Base-by-base conservation (phyloP, 805 yeast genomes). In the Saturnispora sanitii region DNA sequence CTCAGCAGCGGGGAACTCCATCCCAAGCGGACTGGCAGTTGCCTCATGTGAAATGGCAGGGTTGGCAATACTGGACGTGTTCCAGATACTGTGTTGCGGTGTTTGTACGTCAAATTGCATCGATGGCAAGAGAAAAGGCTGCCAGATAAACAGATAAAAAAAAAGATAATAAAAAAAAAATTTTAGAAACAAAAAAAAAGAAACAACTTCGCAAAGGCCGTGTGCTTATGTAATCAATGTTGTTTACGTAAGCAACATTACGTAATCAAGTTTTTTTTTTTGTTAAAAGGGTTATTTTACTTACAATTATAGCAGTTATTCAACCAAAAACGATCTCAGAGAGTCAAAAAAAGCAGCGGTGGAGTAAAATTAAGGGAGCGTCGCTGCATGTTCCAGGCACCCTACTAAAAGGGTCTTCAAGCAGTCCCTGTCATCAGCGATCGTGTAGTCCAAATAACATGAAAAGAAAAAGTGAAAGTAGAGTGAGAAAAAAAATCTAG, bases 401-500 rank as follows among this genome's bases (percentile, higher is more conserved):
- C 42, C 42, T 39, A 39, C 42, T 33, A 12, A 39, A 39, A 39
- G 42, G 42, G 33, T 37, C 16, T 15, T 39, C 42, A 18, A 20
- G 22, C 17, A 11, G 36, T 27, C 42, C 42, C 33, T 23, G n/a
- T 39, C 42, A 15, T 39, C 42, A 39, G 26, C 42, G 30, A 39
- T 35, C 42, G 42, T 39, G 37, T 39, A 39, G 42, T 39, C 42
- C 42, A 33, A 33, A 33, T 39, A 25, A 27, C 42, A 32, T 27
- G 7, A 32, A 17, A 38, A 33, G 29, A 39, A 33, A 29, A 28
- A 33, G 22, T 13, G 21, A 25, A 11, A 9, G 13, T 22, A 19
- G n/a, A 16, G 18, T 2, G 17, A 11, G 12, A 1, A 13, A 17
- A 12, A 33, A 22, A n/a, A 22, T 15, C 11, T 21, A 8, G 6